These are phyloP conservation scores for Venturia asperata DNA, from an alignment of 2,329 filamentous ascomycete species.

Conservation along the genomic window DNA sequence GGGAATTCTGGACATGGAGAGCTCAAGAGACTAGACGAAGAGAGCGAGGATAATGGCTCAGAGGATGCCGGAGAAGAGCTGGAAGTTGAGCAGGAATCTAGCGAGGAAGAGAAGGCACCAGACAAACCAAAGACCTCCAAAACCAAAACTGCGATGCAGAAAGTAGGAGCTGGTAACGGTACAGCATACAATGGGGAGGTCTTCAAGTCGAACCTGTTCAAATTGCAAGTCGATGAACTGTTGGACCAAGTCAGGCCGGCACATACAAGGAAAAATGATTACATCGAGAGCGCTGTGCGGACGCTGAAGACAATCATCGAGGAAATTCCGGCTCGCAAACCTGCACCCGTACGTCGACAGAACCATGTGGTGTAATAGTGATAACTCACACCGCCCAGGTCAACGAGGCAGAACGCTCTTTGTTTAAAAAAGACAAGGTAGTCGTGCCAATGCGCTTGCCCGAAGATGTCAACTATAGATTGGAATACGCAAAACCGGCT, in stretches of 20 bases:
- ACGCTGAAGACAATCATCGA: slow-evolving; percentile 21
- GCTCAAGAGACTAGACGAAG: slow-evolving; percentile 21
- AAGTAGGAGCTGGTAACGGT: not conserved
- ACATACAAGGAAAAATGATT: slow-evolving; percentile 49
- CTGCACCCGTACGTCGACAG: slow-evolving; percentile 17
- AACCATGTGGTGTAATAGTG: not conserved
- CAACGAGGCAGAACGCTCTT: slow-evolving; percentile 58
- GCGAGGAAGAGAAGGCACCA: slow-evolving; percentile 4
- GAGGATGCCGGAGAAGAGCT: slow-evolving; percentile 22
- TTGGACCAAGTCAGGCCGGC: slow-evolving; percentile 50
- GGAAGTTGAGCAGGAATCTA: slow-evolving; percentile 15
- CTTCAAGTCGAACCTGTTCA: slow-evolving; percentile 62
- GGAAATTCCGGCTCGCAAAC: slow-evolving; percentile 19
- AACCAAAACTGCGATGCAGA: not conserved
- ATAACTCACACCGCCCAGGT: slow-evolving; percentile 43
- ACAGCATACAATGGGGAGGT: slow-evolving; percentile 42
- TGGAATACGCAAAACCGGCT: slow-evolving; percentile 67
- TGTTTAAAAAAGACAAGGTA: slow-evolving; percentile 60
- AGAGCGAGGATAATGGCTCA: slow-evolving; percentile 13
- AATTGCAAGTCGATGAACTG: slow-evolving; percentile 59
- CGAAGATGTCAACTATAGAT: slow-evolving; percentile 71
- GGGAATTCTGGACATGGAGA: slow-evolving; percentile 17
- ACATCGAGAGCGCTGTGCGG: slow-evolving; percentile 26
- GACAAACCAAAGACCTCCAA: slow-evolving; percentile 20
- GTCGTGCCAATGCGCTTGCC: slow-evolving; percentile 72